Percentiles rank a stretch among this genome's conserved stretches.
phyloP scores from a whole-genome alignment of 495 filamentous ascomycete genomes.

The Lentithecium fluviatile region DNA sequence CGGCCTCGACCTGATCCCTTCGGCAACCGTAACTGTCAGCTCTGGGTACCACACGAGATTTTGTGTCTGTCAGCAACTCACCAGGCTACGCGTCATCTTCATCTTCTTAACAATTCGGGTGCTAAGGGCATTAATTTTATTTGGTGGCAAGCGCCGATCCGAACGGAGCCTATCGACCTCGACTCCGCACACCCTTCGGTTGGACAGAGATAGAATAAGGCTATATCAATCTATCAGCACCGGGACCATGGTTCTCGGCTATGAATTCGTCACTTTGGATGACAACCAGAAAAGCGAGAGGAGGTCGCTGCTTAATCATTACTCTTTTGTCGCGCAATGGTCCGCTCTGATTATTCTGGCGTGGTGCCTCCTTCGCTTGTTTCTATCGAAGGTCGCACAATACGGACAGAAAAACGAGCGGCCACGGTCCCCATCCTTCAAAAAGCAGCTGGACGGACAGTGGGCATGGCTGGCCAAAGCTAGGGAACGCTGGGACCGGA shows the following conservation, averaged over 20 bases:
- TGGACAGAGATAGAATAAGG: background rate
- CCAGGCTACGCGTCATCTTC: too few relatives aligned
- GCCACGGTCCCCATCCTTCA: slow-evolving; percentile 38
- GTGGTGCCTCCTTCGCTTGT: slow-evolving; percentile 28
- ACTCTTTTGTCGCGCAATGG: slow-evolving; percentile 36
- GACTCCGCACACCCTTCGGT: background rate
- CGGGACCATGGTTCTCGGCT: slow-evolving; percentile 35
- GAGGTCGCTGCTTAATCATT: slow-evolving; percentile 35
- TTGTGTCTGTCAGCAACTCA: too few relatives aligned
- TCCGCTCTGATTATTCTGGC: slow-evolving; percentile 37
- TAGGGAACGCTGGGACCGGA: background rate
- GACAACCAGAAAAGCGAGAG: slow-evolving; percentile 36
- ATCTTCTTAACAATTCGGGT: too few relatives aligned
- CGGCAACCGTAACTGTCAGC: too few relatives aligned
- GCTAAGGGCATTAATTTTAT: too few relatives aligned
- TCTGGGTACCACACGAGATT: too few relatives aligned
- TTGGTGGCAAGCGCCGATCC: too few relatives aligned
- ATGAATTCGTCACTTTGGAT: slow-evolving; percentile 37
- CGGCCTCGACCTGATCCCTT: too few relatives aligned
- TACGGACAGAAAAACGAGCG: slow-evolving; percentile 23
- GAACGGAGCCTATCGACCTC: too few relatives aligned
- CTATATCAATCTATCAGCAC: background rate
- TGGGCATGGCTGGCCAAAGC: slow-evolving; percentile 9
- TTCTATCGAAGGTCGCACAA: slow-evolving; percentile 26
- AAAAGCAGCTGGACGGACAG: slow-evolving; percentile 10